Percentiles rank a stretch among this genome's conserved stretches.
These are phyloP conservation scores for Fagopyrum homotropicum DNA, from an alignment of 148 eudicot genomes.

Conservation along the genomic window DNA sequence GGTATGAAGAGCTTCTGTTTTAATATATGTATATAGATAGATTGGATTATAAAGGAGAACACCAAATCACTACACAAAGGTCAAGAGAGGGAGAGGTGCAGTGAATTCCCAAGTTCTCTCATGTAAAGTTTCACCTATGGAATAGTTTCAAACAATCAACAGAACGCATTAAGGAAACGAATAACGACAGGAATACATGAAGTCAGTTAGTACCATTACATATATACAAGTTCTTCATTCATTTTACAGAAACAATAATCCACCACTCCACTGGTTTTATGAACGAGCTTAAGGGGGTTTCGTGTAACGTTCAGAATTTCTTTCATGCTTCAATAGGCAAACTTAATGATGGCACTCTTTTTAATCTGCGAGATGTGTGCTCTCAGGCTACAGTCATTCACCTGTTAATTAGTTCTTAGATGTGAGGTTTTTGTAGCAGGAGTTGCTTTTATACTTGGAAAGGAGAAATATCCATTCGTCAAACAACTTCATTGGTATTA, in stretches of 20 bases:
- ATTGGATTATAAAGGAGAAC: not conserved
- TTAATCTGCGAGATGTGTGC: constrained; percentile 48
- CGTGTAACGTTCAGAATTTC: not conserved
- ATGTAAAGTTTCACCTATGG: too few relatives aligned
- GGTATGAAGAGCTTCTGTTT: too few relatives aligned
- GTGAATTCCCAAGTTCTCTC: not conserved
- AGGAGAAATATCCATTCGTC: not conserved
- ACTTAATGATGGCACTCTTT: constrained; percentile 21
- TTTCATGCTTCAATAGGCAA: constrained; percentile 28
- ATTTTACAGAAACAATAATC: not conserved
- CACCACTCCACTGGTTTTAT: not conserved
- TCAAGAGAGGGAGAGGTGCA: constrained; percentile 1
- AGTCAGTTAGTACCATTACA: not conserved
- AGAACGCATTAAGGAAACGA: too few relatives aligned
- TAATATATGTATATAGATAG: too few relatives aligned
- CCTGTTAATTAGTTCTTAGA: constrained; percentile 32
- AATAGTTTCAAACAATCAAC: too few relatives aligned
- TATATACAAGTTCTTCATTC: not conserved
- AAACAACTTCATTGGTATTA: constrained; percentile 14
- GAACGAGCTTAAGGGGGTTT: not conserved
- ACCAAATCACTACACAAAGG: not conserved
- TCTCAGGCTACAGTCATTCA: constrained; percentile 61
- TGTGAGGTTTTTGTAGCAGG: not conserved
- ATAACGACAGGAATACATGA: not conserved
- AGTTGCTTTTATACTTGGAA: not conserved